Evolutionary conservation across 345 rosid genomes (phyloP), one percentile per base, ranked within the genome.

Genomic region (Lumnitzera littorea): DNA sequence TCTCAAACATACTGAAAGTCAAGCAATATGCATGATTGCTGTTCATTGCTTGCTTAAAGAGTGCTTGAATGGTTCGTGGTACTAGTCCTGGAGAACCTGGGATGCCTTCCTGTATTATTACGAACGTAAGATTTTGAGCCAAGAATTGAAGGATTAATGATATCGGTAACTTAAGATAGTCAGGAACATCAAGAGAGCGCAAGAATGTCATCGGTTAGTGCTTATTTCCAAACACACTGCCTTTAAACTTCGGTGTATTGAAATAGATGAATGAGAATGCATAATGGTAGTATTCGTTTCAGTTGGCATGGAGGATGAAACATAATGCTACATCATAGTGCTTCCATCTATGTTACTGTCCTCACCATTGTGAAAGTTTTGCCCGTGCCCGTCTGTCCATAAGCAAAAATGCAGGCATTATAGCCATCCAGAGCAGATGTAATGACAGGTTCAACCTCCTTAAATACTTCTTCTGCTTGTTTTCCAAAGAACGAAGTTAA

Each of bases 331-430:
- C 16, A 12, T 46, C 31, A 49, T 4, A 12, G 24, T 48, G 15
- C 15, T 25, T 49, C 17, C 16, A 0, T 1, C 2, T 1, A 15
- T 15, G 15, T 0, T 2, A 5, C 52, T 15, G 11, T 66, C 20
- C 72, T 82, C 62, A 89, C 89, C 96, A 86, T 89, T 48, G 94
- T 79, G 71, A 71, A 84, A 50, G 89, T 89, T 59, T 89, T 89
- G n/a, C 96, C 94, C 1, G 94, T 82, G 69, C 89, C 94, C 1
- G 96, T 89, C 79, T 89, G 96, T 50, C 96, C 94, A 20, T 84
- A 82, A 0, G 96, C 94, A 31, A 89, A 84, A 69, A 89, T 78
- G 68, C 96, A 84, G 25, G 94, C 96, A 65, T 89, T 89, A 71
- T 84, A 86, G 46, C 96, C 96, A 64, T 89, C 94, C 12, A 89